Percentiles rank a stretch among this genome's conserved stretches.
Evolutionary conservation across 768 basidiomycete genomes (phyloP).

Genomic region (Artomyces pyxidatus): DNA sequence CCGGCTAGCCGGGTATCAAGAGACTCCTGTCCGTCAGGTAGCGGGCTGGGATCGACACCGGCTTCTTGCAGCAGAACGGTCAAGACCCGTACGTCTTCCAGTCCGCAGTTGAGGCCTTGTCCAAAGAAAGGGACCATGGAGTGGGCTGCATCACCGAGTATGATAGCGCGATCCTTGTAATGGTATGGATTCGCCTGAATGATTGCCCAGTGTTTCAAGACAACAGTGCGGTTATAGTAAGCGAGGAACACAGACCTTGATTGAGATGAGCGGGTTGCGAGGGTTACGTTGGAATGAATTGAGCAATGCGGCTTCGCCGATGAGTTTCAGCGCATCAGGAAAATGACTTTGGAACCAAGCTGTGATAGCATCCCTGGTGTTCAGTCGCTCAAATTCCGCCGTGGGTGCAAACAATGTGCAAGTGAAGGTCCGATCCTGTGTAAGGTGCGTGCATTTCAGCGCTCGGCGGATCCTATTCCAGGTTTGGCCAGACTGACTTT

Average conservation of each 20-base stretch:
- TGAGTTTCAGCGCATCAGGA: constrained; percentile 77
- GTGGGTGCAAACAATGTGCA: constrained; percentile 92
- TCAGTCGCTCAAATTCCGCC: constrained; percentile 61
- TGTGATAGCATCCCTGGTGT: constrained; percentile 45
- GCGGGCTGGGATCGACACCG: constrained; percentile 44
- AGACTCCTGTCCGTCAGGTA: constrained; percentile 26
- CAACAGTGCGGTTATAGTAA: constrained; percentile 11
- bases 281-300: constrained; percentile 80
- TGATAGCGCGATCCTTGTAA: constrained; percentile 78
- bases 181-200: constrained; percentile 79
- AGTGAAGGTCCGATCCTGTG: constrained; percentile 88
- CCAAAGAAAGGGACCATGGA: constrained; percentile 99
- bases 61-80: constrained; percentile 65
- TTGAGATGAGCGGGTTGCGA: constrained; percentile 82
- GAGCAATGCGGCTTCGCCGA: constrained; percentile 73
- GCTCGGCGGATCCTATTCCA: constrained; percentile 11
- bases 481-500: constrained; percentile 51
- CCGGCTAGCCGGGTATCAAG: constrained; percentile 51
- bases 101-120: constrained; percentile 94
- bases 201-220: neutral
- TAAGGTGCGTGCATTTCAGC: constrained; percentile 9
- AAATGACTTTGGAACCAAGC: constrained; percentile 81
- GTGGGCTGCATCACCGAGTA: constrained; percentile 93
- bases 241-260: constrained; percentile 68
- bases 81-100: constrained; percentile 94